phyloP scores from a whole-genome alignment of 352 stramenopile genomes.

The Pythium chondricola region DNA sequence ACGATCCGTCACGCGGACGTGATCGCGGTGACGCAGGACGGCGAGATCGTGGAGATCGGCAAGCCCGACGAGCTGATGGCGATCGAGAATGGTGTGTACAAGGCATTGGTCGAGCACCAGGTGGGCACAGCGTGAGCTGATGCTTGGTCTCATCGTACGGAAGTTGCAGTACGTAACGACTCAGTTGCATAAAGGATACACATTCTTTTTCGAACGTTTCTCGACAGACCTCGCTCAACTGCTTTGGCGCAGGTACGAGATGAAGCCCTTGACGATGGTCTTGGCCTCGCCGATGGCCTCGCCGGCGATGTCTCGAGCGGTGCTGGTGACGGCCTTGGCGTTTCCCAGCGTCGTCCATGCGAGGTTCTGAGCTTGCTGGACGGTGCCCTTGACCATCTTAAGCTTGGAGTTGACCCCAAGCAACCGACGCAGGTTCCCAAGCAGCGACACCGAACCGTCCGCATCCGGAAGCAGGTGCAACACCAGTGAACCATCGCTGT shows the following conservation, averaged over 20 bases:
- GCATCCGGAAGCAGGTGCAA: slow-evolving; percentile 78
- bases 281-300: slow-evolving; percentile 81
- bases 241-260: slow-evolving; percentile 50
- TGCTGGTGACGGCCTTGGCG: slow-evolving; percentile 77
- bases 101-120: slow-evolving; percentile 4
- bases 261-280: slow-evolving; percentile 72
- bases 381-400: slow-evolving; percentile 83
- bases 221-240: no score
- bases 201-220: no score
- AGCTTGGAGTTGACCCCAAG: slow-evolving; percentile 76
- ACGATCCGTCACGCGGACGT: slow-evolving; percentile 85
- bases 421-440: slow-evolving; percentile 63
- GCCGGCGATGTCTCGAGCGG: slow-evolving; percentile 76
- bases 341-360: slow-evolving; percentile 78
- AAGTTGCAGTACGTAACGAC: no score
- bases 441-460: slow-evolving; percentile 67
- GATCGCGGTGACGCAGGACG: slow-evolving; percentile 83
- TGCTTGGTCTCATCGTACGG: no score
- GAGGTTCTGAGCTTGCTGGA: slow-evolving; percentile 83
- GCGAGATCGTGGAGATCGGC: slow-evolving; percentile 80
- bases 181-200: no score
- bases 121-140: no score
- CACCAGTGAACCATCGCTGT: slow-evolving; percentile 67
- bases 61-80: slow-evolving; percentile 82
- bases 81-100: slow-evolving; percentile 17